phyloP scores from a whole-genome alignment of 2,329 filamentous ascomycete species.

The Ceratocystis albifundus region DNA sequence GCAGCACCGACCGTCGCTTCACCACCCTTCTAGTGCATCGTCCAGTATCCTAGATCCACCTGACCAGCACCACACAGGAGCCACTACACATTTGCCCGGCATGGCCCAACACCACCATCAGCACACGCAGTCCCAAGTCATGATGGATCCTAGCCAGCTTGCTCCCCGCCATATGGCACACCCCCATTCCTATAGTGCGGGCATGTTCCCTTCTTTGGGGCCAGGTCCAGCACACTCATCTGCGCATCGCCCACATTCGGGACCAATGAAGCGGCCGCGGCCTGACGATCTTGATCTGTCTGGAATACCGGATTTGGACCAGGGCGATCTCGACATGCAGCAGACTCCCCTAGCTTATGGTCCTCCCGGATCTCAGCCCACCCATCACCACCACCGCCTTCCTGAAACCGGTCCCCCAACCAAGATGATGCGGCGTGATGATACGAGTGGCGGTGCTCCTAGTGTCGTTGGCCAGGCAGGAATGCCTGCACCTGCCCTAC shows the following conservation, averaged over 20 bases:
- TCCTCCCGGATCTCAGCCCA: constrained; percentile 37
- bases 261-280: constrained; percentile 41
- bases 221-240: constrained; percentile 29
- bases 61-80: constrained; percentile 31
- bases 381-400: constrained; percentile 71
- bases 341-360: constrained; percentile 33
- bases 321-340: constrained; percentile 46
- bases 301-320: constrained; percentile 42
- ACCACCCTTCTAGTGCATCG: constrained; percentile 34
- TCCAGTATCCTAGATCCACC: constrained; percentile 38
- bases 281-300: constrained; percentile 49
- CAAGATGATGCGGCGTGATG: constrained; percentile 53
- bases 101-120: constrained; percentile 35
- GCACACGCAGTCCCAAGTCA: constrained; percentile 43
- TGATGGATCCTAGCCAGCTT: constrained; percentile 47
- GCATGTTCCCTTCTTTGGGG: constrained; percentile 43
- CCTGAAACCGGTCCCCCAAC: constrained; percentile 60
- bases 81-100: constrained; percentile 33
- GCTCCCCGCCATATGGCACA: constrained; percentile 36
- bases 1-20: constrained; percentile 28
- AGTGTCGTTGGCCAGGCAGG: constrained; percentile 76
- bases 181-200: constrained; percentile 39
- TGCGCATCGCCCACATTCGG: constrained; percentile 25
- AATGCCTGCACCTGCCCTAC: constrained; percentile 72
- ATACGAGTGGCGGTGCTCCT: constrained; percentile 49